Conservation (phyloP, 1,139 yeast genomes). For the Sugiyamaella novakii region DNA sequence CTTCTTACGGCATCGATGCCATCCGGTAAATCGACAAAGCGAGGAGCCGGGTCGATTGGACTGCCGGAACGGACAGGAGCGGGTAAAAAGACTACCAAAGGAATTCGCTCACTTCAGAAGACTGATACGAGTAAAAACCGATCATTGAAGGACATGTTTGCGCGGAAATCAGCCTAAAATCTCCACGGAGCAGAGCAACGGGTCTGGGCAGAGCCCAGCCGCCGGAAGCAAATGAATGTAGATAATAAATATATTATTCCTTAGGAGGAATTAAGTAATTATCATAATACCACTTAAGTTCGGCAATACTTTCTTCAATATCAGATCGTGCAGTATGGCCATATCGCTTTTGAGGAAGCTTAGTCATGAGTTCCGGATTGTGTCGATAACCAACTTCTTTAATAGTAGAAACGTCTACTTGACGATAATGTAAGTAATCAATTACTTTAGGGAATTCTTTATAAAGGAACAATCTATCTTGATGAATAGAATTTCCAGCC, state of each 20-base stretch:
- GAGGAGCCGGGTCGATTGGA: neutral
- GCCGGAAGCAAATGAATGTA: neutral
- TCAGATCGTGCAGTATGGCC: conserved; percentile 88
- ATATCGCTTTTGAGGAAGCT: conserved; percentile 63
- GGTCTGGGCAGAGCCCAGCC: neutral
- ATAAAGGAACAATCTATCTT: conserved; percentile 85
- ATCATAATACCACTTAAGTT: conserved; percentile 74
- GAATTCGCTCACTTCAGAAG: conserved; percentile 21
- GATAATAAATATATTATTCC: neutral
- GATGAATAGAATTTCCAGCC: conserved; percentile 91
- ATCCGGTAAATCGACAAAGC: conserved; percentile 1
- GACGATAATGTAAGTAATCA: conserved; percentile 71
- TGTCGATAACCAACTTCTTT: conserved; percentile 80
- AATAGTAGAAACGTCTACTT: conserved; percentile 84
- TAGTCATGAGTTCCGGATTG: conserved; percentile 60
- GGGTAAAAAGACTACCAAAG: conserved; percentile 19
- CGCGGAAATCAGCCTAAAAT: conserved; percentile 23
- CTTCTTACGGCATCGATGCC: conserved; percentile 15
- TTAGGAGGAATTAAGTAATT: conserved; percentile 48
- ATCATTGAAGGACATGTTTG: conserved; percentile 34
- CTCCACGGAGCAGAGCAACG: neutral
- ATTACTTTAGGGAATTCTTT: conserved; percentile 75
- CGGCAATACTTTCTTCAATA: conserved; percentile 83
- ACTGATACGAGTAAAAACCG: conserved; percentile 29
- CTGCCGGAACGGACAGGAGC: conserved; percentile 10